Percentiles rank a stretch among this genome's conserved stretches.
Evolutionary conservation across 208 protist genomes (phyloP).

Genomic region (Trypanosoma grayi): DNA sequence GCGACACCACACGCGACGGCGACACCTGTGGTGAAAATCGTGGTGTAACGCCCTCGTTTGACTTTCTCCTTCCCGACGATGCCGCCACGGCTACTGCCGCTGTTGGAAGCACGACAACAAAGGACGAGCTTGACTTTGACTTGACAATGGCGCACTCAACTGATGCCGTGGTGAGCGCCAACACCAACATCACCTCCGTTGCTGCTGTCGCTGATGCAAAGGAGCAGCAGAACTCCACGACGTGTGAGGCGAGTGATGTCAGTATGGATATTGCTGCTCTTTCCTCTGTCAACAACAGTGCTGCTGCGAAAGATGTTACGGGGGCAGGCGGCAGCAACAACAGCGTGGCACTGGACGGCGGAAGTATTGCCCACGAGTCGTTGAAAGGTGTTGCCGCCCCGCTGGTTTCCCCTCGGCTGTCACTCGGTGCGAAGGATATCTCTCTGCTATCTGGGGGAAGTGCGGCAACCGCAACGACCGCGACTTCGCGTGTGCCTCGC

Average conservation of each 20-base stretch:
- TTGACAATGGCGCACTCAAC: neutral
- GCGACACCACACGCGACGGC: neutral
- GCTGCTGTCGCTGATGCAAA: neutral
- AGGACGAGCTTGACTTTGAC: constrained; percentile 1
- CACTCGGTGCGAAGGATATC: constrained; percentile 6
- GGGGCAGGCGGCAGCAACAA: neutral
- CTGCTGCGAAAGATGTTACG: neutral
- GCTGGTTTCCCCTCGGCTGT: neutral
- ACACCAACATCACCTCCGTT: neutral
- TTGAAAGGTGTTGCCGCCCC: neutral
- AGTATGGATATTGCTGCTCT: neutral
- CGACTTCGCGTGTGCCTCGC: constrained; percentile 19
- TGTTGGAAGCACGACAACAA: neutral
- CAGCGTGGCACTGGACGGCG: neutral
- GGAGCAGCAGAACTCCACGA: neutral
- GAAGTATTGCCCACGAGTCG: neutral
- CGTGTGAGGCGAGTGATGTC: neutral
- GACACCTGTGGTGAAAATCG: neutral
- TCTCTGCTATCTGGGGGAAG: constrained; percentile 4
- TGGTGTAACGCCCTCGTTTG: neutral
- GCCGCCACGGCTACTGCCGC: neutral
- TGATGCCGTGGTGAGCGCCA: neutral
- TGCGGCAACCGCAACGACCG: constrained; percentile 3
- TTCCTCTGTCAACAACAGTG: neutral
- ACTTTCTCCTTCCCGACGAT: constrained; percentile 17